Evolutionary conservation across 2,329 filamentous ascomycete genomes (phyloP).

Genomic region (Clonostachys rosea): DNA sequence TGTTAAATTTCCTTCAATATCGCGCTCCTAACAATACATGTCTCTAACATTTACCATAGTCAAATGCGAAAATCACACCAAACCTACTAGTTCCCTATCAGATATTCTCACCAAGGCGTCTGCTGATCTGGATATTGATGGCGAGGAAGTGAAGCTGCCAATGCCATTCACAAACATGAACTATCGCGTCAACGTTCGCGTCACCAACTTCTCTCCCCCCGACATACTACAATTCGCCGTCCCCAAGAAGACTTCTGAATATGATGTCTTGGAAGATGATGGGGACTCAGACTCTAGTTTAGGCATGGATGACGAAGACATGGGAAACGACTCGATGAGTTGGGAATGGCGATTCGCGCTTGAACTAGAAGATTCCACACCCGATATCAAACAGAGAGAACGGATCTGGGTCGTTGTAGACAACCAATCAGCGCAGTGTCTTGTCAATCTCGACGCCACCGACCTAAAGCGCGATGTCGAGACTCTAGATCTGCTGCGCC

Average conservation of each 20-base stretch:
- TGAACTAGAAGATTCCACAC: slow-evolving; percentile 65
- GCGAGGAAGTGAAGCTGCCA: slow-evolving; percentile 22
- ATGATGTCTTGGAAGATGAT: slow-evolving; percentile 42
- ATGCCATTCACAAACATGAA: slow-evolving; percentile 72
- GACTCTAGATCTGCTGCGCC: slow-evolving; percentile 49
- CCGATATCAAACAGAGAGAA: slow-evolving; percentile 24
- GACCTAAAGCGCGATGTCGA: slow-evolving; percentile 49
- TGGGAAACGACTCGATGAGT: slow-evolving; percentile 10
- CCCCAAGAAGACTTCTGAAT: slow-evolving; percentile 38
- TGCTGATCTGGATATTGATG: slow-evolving; percentile 37
- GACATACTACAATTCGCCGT: slow-evolving; percentile 67
- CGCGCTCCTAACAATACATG: slow-evolving; percentile 1
- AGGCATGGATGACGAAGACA: slow-evolving; percentile 13
- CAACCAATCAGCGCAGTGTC: slow-evolving; percentile 44
- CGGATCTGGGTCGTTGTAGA: slow-evolving; percentile 67
- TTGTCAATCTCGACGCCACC: slow-evolving; percentile 41
- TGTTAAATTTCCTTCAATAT: background rate
- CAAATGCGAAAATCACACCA: slow-evolving; percentile 36
- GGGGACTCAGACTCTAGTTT: slow-evolving; percentile 13
- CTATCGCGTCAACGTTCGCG: slow-evolving; percentile 66
- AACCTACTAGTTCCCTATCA: slow-evolving; percentile 24
- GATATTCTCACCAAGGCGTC: slow-evolving; percentile 30
- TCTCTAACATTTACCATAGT: slow-evolving; percentile 20
- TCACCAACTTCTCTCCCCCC: slow-evolving; percentile 75
- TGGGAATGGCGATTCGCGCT: slow-evolving; percentile 89